Evolutionary conservation across 2,329 filamentous ascomycete genomes (phyloP).

Genomic region (Lasiodiplodia hormozganensis): DNA sequence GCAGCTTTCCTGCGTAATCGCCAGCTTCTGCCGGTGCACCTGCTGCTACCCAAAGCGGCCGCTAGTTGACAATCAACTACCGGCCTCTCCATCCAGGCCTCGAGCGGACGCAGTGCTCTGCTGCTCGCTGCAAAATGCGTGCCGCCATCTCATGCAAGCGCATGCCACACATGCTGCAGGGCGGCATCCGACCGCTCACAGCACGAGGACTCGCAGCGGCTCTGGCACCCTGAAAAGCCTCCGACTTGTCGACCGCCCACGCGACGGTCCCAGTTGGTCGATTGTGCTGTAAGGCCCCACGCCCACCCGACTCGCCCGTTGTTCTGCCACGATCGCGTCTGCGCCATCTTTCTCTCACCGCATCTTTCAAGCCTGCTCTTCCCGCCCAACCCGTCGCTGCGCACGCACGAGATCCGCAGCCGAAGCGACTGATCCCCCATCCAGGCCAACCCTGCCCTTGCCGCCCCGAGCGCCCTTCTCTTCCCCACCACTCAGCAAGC

Average conservation of each 20-base stretch:
- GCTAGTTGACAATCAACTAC: neutral
- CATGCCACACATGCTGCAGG: slow-evolving; percentile 14
- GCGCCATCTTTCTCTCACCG: slow-evolving; percentile 14
- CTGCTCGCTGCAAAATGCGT: neutral
- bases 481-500: slow-evolving; percentile 1
- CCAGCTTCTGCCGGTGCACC: neutral
- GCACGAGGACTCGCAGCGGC: slow-evolving; percentile 12
- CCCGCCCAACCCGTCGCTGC: neutral
- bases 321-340: neutral
- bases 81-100: neutral
- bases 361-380: neutral
- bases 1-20: neutral
- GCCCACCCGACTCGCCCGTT: slow-evolving; percentile 7
- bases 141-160: slow-evolving; percentile 17
- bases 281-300: neutral
- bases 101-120: neutral
- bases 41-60: neutral
- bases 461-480: neutral
- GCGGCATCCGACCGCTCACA: slow-evolving; percentile 15
- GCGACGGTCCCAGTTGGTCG: neutral
- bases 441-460: slow-evolving; percentile 17
- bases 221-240: slow-evolving; percentile 3
- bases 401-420: slow-evolving; percentile 7
- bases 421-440: slow-evolving; percentile 17
- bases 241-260: slow-evolving; percentile 13